These are phyloP conservation scores for Jimgerdemannia flammicorona DNA, from an alignment of 192 early-diverging fungal genomes.

Conservation along the genomic window DNA sequence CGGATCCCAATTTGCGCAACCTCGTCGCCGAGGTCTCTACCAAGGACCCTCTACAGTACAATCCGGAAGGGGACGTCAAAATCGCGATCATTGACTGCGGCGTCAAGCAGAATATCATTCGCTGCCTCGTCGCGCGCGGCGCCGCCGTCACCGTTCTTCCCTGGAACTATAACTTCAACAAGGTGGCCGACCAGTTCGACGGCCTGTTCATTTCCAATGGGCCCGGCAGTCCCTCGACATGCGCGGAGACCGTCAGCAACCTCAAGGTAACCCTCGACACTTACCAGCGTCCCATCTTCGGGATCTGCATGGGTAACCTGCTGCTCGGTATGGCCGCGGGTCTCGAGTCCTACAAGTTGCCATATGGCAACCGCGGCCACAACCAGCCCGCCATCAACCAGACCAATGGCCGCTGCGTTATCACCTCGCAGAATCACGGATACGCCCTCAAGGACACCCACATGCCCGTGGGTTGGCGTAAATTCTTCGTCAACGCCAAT, in stretches of 20 bases:
- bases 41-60: slow-evolving; percentile 62
- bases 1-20: slow-evolving; percentile 74
- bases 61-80: slow-evolving; percentile 73
- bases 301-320: slow-evolving; percentile 97
- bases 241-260: slow-evolving; percentile 64
- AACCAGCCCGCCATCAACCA: slow-evolving; percentile 90
- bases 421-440: slow-evolving; percentile 97
- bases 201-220: slow-evolving; percentile 94
- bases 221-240: slow-evolving; percentile 76
- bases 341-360: slow-evolving; percentile 80
- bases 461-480: slow-evolving; percentile 72
- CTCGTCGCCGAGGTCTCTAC: slow-evolving; percentile 81
- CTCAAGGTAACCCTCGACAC: slow-evolving; percentile 60
- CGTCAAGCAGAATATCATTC: slow-evolving; percentile 91
- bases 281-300: slow-evolving; percentile 83
- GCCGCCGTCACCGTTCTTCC: slow-evolving; percentile 85
- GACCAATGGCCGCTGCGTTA: slow-evolving; percentile 73
- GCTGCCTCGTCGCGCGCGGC: slow-evolving; percentile 75
- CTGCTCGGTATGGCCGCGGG: slow-evolving; percentile 90
- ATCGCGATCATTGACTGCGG: slow-evolving; percentile 89
- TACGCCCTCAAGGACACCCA: slow-evolving; percentile 72
- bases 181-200: slow-evolving; percentile 63
- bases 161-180: slow-evolving; percentile 75
- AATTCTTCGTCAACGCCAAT: slow-evolving; percentile 93
- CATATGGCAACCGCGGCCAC: slow-evolving; percentile 94